phyloP scores from a whole-genome alignment of 192 early-diverging fungal species.

The Anaeromyces robustus region DNA sequence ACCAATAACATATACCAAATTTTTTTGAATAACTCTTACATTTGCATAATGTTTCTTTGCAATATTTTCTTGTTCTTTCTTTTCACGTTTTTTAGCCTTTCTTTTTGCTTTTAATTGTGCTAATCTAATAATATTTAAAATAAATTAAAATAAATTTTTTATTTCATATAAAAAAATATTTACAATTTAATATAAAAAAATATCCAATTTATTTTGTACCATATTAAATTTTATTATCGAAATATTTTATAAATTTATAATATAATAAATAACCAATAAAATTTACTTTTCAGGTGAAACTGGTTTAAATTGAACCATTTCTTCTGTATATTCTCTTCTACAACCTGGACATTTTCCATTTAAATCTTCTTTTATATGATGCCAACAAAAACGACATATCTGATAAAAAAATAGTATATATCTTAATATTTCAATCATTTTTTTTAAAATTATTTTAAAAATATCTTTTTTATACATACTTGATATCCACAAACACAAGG shows the following conservation, averaged over 20 bases:
- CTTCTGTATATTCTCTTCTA: slow-evolving; percentile 74
- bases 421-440: too few species aligned
- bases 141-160: too few species aligned
- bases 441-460: too few species aligned
- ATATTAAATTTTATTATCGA: too few species aligned
- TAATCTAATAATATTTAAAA: slow-evolving; percentile 16
- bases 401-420: slow-evolving; percentile 14
- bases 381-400: slow-evolving; percentile 99
- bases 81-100: slow-evolving; percentile 79
- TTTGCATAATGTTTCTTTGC: slow-evolving; percentile 48
- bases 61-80: slow-evolving; percentile 59
- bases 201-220: too few species aligned
- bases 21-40: slow-evolving; percentile 91
- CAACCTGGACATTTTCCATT: slow-evolving; percentile 94
- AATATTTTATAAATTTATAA: too few species aligned
- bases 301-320: slow-evolving; percentile 66
- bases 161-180: too few species aligned
- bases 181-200: too few species aligned
- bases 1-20: slow-evolving; percentile 92
- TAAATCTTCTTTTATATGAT: slow-evolving; percentile 89
- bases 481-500: slow-evolving; percentile 98
- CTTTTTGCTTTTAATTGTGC: slow-evolving; percentile 60
- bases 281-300: slow-evolving; percentile 69
- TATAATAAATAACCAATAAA: too few species aligned
- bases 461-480: slow-evolving; percentile 28